Evolutionary conservation across 2,329 filamentous ascomycete genomes (phyloP), one percentile per base, ranked within the genome.

Genomic region (Alternaria angustiovoidea): DNA sequence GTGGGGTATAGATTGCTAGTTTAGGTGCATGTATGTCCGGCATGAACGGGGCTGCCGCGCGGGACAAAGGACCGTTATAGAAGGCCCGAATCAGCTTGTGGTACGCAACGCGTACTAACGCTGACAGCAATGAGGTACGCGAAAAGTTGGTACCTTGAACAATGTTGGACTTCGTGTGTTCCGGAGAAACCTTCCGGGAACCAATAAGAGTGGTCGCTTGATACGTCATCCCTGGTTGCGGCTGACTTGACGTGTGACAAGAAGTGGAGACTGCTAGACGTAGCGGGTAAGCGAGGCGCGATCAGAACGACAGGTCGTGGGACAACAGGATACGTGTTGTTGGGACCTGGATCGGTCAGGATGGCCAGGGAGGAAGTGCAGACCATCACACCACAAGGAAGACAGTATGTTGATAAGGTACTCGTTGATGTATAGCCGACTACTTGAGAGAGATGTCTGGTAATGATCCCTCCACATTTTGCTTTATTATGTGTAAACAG

Each of bases 231-330:
- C 14, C 51, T 41, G 49, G 32, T 30, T 20, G 26, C 12, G 14
- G 38, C 18, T 22, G 14, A 52, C 49, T 26, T 53, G 51, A 53
- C 38, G 14, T 53, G 26, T 53, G 38, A 41, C 38, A 30, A 30
- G 24, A 52, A 32, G 49, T 42, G 49, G 36, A 2, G n/a, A 42
- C n/a, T 11, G 22, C 32, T 38, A 38, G 20, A 26, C 46, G 9
- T 24, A 38, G 12, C 38, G 4, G 30, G 20, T 26, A 49, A 49
- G 20, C 20, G 30, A 38, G 30, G 4, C 20, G 20, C 14, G 14
- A 49, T 49, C 20, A 16, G 3, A n/a, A 26, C 14, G 11, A n/a
- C 46, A 16, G 3, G 7, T 20, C 14, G 14, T 11, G 30, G 46
- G 24, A 18, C 30, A 36, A 32, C 4, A 36, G 30, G 30, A 22